Evolutionary conservation across 176 grass and related monocot genomes (phyloP).

Genomic region (Musa troglodytarum): DNA sequence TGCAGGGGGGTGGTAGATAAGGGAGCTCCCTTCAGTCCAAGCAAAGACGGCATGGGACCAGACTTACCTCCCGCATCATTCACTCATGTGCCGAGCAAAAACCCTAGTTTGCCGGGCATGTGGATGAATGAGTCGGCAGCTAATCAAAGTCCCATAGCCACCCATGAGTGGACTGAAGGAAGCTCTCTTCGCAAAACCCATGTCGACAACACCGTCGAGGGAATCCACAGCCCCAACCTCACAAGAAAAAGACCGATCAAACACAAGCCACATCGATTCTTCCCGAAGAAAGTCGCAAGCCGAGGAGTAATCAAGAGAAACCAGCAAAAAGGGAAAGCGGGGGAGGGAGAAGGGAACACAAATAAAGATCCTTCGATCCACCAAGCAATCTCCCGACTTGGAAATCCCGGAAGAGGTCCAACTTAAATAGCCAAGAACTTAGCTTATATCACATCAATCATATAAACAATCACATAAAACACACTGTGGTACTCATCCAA

Average conservation of each 20-base stretch:
- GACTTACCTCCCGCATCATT: constrained; percentile 71
- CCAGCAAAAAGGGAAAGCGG: background rate
- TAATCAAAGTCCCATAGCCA: constrained; percentile 50
- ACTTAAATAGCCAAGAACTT: background rate
- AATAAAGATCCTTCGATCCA: no score
- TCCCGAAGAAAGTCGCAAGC: background rate
- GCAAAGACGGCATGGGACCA: constrained; percentile 40
- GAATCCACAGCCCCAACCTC: background rate
- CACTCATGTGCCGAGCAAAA: constrained; percentile 54
- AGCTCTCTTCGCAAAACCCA: constrained; percentile 43
- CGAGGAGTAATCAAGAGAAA: no score
- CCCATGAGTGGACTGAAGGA: constrained; percentile 89
- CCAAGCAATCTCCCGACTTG: no score
- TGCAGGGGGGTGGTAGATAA: background rate
- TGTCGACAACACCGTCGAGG: background rate
- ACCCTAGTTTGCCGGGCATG: constrained; percentile 13
- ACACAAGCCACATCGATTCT: background rate
- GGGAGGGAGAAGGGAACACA: no score
- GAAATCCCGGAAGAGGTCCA: no score
- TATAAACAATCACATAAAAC: background rate
- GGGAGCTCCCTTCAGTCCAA: constrained; percentile 99
- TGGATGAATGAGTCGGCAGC: constrained; percentile 83
- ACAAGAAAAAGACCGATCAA: background rate
- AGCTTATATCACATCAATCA: background rate
- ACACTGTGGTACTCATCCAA: background rate